A percentile compares a stretch with the other conserved stretches of the same genome.
phyloP scores from a whole-genome alignment of 495 filamentous ascomycete genomes.

The Platismatia glauca region DNA sequence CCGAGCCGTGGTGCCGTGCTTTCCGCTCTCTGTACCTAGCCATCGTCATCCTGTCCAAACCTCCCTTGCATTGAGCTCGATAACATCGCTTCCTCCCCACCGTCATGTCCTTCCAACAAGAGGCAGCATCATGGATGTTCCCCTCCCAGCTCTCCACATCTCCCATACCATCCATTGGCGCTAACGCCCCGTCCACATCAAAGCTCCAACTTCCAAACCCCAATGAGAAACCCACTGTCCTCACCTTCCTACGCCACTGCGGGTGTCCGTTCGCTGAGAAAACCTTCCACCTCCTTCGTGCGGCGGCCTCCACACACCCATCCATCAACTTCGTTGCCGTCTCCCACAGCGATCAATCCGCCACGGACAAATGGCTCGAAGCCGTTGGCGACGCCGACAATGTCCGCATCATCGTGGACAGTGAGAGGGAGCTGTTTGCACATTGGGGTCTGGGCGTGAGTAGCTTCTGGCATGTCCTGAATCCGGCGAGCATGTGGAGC shows the following conservation, averaged over 20 bases:
- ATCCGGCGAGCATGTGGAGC: conserved; percentile 36
- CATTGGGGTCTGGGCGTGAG: conserved; percentile 46
- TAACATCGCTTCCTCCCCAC: not conserved
- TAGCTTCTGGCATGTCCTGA: conserved; percentile 44
- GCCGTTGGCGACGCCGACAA: conserved; percentile 44
- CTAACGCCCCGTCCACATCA: conserved; percentile 38
- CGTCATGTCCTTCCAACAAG: conserved; percentile 22
- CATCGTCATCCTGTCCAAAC: too few species aligned
- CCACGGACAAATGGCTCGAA: conserved; percentile 47
- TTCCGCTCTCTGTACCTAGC: too few species aligned
- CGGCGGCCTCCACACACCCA: conserved; percentile 36
- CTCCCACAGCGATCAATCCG: conserved; percentile 43
- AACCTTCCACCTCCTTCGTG: conserved; percentile 41
- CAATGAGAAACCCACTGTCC: conserved; percentile 38
- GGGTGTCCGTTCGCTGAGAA: conserved; percentile 60
- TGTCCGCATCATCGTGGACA: conserved; percentile 46
- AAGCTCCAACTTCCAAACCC: conserved; percentile 36
- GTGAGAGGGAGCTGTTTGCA: conserved; percentile 40
- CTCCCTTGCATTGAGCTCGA: not conserved
- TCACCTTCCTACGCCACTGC: conserved; percentile 53
- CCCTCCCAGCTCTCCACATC: conserved; percentile 12
- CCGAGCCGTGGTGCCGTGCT: too few species aligned
- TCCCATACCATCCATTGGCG: conserved; percentile 28
- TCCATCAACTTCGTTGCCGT: conserved; percentile 48
- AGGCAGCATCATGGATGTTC: conserved; percentile 18